Evolutionary conservation across 1,284 basidiomycete genomes (phyloP).

Genomic region (Moniliella sp.): DNA sequence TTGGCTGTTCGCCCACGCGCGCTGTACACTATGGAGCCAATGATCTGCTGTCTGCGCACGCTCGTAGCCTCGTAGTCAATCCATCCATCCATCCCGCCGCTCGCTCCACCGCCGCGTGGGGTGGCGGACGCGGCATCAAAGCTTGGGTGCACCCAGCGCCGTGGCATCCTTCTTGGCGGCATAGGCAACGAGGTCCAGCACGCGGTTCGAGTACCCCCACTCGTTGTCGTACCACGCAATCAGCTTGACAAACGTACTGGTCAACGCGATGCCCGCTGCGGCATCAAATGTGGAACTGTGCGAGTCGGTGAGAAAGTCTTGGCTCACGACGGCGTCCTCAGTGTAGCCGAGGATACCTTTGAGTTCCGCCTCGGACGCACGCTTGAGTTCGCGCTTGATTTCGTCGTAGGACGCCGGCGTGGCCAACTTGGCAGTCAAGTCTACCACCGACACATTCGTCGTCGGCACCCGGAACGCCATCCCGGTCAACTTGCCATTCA

Average conservation of each 20-base stretch:
- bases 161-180: constrained; percentile 46
- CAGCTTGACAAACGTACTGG: constrained; percentile 81
- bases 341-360: constrained; percentile 83
- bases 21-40: no score
- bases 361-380: constrained; percentile 49
- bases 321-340: constrained; percentile 75
- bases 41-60: no score
- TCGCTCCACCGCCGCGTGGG: no score
- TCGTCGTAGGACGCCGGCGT: constrained; percentile 60
- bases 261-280: constrained; percentile 74
- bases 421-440: constrained; percentile 80
- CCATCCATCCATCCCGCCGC: no score
- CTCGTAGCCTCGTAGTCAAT: no score
- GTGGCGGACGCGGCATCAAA: no score
- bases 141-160: no score
- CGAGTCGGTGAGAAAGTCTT: constrained; percentile 60
- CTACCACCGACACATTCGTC: constrained; percentile 78
- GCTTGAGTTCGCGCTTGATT: constrained; percentile 71
- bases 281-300: constrained; percentile 53
- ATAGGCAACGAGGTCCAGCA: constrained; percentile 68
- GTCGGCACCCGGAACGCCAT: constrained; percentile 95
- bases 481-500: constrained; percentile 88
- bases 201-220: constrained; percentile 86
- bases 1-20: no score
- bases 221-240: constrained; percentile 66